Base-by-base conservation (phyloP, 257 asterid genomes). In the Ophiorrhiza pumila region DNA sequence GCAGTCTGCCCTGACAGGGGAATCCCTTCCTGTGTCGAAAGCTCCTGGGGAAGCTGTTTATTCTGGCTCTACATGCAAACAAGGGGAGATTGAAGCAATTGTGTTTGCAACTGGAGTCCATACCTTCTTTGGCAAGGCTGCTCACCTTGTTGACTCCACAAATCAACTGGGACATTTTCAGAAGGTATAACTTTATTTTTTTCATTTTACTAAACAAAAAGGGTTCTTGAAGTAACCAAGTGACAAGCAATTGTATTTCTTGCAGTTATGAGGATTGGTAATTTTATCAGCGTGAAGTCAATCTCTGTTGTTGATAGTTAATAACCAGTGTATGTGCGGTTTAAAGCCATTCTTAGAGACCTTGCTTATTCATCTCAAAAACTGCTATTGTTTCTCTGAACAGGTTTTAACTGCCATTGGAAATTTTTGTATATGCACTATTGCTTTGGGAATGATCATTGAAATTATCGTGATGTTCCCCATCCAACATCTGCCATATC, bases 51-150 rank as follows among this genome's bases (percentile, higher is more conserved):
- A 85, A 35, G 88, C 71, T 57, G 96, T 90, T 22, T 92, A 76
- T 73, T 90, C 97, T 0, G 97, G 97, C 0, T 92, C 98, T n/a
- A 92, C 96, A 2, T 91, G 96, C 80, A 92, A 88, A 66, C 98
- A 92, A 57, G 98, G 98, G 2, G 98, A 92, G 64, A 83, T 92
- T 23, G 97, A 90, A 47, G 97, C 97, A 3, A 76, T 92, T 29
- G 91, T 92, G 22, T 90, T 88, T 12, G 96, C 96, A 50, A 92
- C 98, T 3, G 98, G 98, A 6, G 83, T 92, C 72, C 85, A 85
- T 79, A 88, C 96, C 62, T 92, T 88, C 86, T 92, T 92, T 18
- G 98, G 98, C 1, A 90, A 88, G 79, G 96, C 96, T 39, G 96
- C 98, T 37, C 98, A 92, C 72, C 91, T 92, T 22, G 98, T 92